These are phyloP conservation scores for Ajuga reptans DNA, from an alignment of 305 asterid genomes.

Conservation along the genomic window DNA sequence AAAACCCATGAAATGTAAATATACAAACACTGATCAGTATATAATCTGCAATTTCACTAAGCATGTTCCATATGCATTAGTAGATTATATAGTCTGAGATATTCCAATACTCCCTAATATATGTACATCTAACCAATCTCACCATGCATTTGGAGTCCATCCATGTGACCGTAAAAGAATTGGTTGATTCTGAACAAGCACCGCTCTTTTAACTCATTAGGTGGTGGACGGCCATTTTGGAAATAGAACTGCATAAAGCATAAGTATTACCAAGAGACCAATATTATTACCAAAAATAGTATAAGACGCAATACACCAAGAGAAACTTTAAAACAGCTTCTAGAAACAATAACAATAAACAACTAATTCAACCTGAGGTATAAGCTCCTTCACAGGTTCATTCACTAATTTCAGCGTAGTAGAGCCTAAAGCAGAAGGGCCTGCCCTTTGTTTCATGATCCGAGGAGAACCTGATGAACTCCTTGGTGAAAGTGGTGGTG, in stretches of 20 bases:
- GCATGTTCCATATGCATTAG: slow-evolving; percentile 15
- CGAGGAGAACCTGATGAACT: slow-evolving; percentile 96
- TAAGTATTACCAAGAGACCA: slow-evolving; percentile 20
- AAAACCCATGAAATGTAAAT: slow-evolving; percentile 24
- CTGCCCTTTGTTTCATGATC: slow-evolving; percentile 67
- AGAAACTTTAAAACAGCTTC: slow-evolving; percentile 5
- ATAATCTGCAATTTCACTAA: neutral
- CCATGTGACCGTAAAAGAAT: slow-evolving; percentile 81
- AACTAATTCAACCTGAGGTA: slow-evolving; percentile 75
- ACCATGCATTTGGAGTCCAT: slow-evolving; percentile 88
- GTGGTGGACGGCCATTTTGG: slow-evolving; percentile 82
- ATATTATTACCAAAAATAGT: neutral
- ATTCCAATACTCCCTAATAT: neutral
- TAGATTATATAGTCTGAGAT: slow-evolving; percentile 7
- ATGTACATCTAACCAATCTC: slow-evolving; percentile 28
- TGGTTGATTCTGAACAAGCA: slow-evolving; percentile 89
- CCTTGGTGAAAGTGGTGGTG: slow-evolving; percentile 98
- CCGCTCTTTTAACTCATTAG: slow-evolving; percentile 87
- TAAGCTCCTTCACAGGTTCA: slow-evolving; percentile 80
- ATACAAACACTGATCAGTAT: slow-evolving; percentile 3
- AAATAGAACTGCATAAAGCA: slow-evolving; percentile 71
- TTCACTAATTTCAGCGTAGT: slow-evolving; percentile 77
- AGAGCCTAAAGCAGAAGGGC: slow-evolving; percentile 74
- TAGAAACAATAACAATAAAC: slow-evolving; percentile 15
- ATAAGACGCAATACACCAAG: neutral